Evolutionary conservation across 2,329 filamentous ascomycete genomes (phyloP).

Genomic region (Coniochaeta ligniaria): DNA sequence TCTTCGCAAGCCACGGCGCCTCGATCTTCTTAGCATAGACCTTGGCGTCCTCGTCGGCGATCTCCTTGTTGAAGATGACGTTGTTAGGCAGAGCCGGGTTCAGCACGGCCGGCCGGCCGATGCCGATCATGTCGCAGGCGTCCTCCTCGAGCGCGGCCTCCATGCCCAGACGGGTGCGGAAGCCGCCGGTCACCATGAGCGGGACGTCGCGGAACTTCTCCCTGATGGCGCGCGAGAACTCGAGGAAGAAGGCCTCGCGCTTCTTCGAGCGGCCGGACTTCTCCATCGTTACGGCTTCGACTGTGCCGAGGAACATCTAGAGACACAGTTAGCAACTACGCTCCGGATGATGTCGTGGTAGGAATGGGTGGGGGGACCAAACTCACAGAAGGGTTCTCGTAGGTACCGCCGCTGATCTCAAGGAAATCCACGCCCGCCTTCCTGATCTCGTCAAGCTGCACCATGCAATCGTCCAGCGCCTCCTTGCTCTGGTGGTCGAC

Average conservation of each 20-base stretch:
- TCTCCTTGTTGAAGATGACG: constrained; percentile 24
- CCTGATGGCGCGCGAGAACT: constrained; percentile 51
- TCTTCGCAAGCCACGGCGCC: neutral
- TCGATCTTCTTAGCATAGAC: constrained; percentile 11
- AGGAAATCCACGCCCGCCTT: constrained; percentile 55
- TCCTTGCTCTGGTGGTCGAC: constrained; percentile 44
- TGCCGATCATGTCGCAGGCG: constrained; percentile 32
- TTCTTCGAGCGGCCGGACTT: constrained; percentile 34
- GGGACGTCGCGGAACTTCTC: constrained; percentile 32
- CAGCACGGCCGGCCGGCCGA: constrained; percentile 29
- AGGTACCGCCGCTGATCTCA: constrained; percentile 59
- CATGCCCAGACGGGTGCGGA: constrained; percentile 40
- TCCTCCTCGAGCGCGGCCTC: constrained; percentile 28
- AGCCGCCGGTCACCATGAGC: constrained; percentile 56
- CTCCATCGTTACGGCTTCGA: constrained; percentile 9
- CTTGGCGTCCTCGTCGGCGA: constrained; percentile 25
- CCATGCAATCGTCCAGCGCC: constrained; percentile 43
- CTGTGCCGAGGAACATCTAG: constrained; percentile 25
- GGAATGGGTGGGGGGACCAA: too few species aligned
- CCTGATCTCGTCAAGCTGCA: constrained; percentile 46
- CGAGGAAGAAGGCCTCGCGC: constrained; percentile 62
- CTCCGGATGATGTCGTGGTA: neutral
- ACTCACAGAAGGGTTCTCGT: constrained; percentile 41
- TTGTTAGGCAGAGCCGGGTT: constrained; percentile 28
- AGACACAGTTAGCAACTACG: neutral